Evolutionary conservation across 129 eudicot genomes (phyloP), one percentile per base, ranked within the genome.

Genomic region (Tagetes patula): DNA sequence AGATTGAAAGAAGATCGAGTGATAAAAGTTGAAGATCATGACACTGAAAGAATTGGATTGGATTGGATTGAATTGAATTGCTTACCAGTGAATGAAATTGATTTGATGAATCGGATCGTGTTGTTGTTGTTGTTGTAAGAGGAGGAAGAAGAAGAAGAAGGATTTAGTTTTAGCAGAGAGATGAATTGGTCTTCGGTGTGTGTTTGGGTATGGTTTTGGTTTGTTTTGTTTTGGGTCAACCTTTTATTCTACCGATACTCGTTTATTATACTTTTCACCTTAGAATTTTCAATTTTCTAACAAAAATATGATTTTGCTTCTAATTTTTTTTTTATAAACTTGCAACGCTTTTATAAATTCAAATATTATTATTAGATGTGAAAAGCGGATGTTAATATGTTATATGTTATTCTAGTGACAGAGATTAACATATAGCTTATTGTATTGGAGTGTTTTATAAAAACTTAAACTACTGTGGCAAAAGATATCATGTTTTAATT

Each of bases 151-250:
- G 27, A 20, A 20, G 27, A 20, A 20, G 27, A 7, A 66, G 77
- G 63, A 64, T 49, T 62, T 49, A 50, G 71, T 27, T 10, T 3
- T 32, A 55, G 68, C 68, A 58, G 52, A 68, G 69, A 41, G 77
- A 60, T 20, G 53, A 58, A 20, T 45, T 76, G 56, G 11, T 67
- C 40, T 68, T 59, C 45, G 67, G 81, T 49, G 10, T 77, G 46
- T 77, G 65, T 69, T 60, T 58, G 70, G 65, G 72, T 69, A 75
- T 63, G 63, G 68, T 52, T 77, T 70, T 61, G 41, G 69, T 77
- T 69, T 65, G 46, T 70, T 20, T 20, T 20, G 27, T 20, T 20
- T 20, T 39, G 65, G 43, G 76, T 70, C 71, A 50, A 13, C 56
- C 56, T 50, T 50, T 50, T 50, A 50, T 50, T 50, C 56, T 50